phyloP scores from a whole-genome alignment of 371 early-diverging fungal species.

The Coemansia sp. region DNA sequence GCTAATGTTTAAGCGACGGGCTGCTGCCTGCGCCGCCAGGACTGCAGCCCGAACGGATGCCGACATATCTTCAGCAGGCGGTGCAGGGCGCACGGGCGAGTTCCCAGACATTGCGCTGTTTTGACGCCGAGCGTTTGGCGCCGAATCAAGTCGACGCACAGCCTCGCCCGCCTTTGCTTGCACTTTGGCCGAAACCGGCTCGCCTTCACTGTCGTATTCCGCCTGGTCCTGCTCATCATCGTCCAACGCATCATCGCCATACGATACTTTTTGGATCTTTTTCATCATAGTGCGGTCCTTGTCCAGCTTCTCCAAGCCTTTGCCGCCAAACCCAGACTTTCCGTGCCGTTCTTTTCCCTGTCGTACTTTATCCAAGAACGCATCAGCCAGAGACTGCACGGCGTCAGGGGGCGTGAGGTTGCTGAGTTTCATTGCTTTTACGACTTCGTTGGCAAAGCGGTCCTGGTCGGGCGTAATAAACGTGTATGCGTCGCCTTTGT shows the following conservation, averaged over 20 bases:
- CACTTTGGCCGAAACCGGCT: background rate
- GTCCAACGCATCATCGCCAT: conserved; percentile 75
- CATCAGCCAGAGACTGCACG: conserved; percentile 74
- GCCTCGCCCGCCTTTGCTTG: background rate
- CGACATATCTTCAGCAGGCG: conserved; percentile 9
- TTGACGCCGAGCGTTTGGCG: background rate
- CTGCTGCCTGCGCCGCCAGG: conserved; percentile 43
- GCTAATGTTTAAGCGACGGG: conserved; percentile 34
- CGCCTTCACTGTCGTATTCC: conserved; percentile 24
- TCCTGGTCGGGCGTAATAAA: conserved; percentile 94
- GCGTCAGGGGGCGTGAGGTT: conserved; percentile 71
- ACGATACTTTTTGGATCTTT: conserved; percentile 86
- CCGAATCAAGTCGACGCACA: conserved; percentile 2
- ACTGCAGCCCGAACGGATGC: conserved; percentile 36
- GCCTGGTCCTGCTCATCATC: conserved; percentile 37
- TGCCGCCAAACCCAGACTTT: conserved; percentile 95
- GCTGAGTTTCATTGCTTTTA: conserved; percentile 83
- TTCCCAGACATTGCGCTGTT: conserved; percentile 1
- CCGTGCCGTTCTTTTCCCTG: conserved; percentile 74
- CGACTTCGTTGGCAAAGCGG: conserved; percentile 88
- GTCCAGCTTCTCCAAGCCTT: conserved; percentile 93
- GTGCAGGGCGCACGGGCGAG: background rate
- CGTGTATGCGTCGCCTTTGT: conserved; percentile 94
- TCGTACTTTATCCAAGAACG: conserved; percentile 84
- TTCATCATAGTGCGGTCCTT: conserved; percentile 89